phyloP scores from a whole-genome alignment of 176 grass and related monocot species.

The Tuctoria greenei region DNA sequence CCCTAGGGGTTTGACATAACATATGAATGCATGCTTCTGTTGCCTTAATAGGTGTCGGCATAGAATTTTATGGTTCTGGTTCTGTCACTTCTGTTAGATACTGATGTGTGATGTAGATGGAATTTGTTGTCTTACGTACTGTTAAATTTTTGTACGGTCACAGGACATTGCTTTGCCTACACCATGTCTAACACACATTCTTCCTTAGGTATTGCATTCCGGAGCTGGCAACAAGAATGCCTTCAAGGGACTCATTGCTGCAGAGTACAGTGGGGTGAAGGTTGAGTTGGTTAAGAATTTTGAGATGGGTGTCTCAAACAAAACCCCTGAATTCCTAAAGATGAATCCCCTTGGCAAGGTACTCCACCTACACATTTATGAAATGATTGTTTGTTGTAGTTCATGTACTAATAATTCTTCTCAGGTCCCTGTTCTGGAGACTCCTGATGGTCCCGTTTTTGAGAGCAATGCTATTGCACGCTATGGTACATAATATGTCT shows the following conservation, averaged over 20 bases:
- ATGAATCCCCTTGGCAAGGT: conserved; percentile 99
- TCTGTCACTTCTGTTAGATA: not conserved
- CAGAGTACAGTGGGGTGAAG: conserved; percentile 78
- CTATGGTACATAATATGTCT: conserved; percentile 54
- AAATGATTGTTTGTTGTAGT: not conserved
- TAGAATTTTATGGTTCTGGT: not conserved
- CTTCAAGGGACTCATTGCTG: conserved; percentile 84
- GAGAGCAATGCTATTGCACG: conserved; percentile 96
- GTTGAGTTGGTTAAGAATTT: conserved; percentile 75
- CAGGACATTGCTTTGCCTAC: not conserved
- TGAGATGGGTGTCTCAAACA: conserved; percentile 92
- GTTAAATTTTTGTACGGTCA: not conserved
- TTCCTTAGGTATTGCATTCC: conserved; percentile 51
- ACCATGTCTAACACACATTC: not conserved
- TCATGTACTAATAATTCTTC: not conserved
- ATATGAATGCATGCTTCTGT: not conserved
- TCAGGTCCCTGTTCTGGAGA: conserved; percentile 91
- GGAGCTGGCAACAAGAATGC: conserved; percentile 76
- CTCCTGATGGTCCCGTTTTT: conserved; percentile 85
- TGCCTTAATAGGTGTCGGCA: no score
- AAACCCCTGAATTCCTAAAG: conserved; percentile 91
- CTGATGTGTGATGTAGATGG: not conserved
- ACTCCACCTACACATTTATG: not conserved
- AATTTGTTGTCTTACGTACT: not conserved
- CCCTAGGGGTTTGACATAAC: not conserved